Conservation (phyloP, 306 rosid genomes). For the Sophora flavescens region DNA sequence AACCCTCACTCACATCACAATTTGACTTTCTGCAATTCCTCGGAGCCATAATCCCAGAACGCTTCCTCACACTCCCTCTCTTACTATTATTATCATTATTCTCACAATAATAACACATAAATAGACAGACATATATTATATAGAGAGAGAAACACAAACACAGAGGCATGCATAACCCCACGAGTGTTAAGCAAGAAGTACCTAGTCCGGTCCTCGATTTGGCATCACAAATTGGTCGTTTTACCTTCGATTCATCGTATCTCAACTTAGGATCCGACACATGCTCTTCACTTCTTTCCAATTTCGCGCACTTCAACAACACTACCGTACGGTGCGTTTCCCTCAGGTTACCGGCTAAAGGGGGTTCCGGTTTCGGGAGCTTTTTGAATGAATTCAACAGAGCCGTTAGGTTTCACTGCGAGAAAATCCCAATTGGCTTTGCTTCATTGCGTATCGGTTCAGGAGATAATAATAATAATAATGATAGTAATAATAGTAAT, state of each 20-base stretch:
- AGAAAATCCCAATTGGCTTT: slow-evolving; percentile 76
- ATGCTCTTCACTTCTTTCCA: slow-evolving; percentile 53
- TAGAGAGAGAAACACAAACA: not conserved
- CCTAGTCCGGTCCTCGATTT: slow-evolving; percentile 54
- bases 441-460: slow-evolving; percentile 66
- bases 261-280: slow-evolving; percentile 53
- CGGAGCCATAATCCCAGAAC: too few relatives aligned
- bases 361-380: slow-evolving; percentile 52
- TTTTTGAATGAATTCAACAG: slow-evolving; percentile 68
- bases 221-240: slow-evolving; percentile 65
- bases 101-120: not conserved
- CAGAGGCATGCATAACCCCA: slow-evolving; percentile 54
- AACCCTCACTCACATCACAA: not conserved
- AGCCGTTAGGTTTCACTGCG: slow-evolving; percentile 69
- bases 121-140: too few relatives aligned
- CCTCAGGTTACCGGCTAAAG: slow-evolving; percentile 50
- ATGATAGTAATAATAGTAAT: slow-evolving; percentile 5
- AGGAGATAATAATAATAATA: slow-evolving; percentile 41
- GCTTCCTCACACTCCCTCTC: too few relatives aligned
- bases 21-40: too few relatives aligned
- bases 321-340: slow-evolving; percentile 55
- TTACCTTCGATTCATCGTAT: slow-evolving; percentile 53
- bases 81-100: not conserved
- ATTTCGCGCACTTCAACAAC: slow-evolving; percentile 55
- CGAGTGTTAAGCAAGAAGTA: slow-evolving; percentile 58